phyloP scores from a whole-genome alignment of 1,284 basidiomycete genomes.

The Athelia sp. region DNA sequence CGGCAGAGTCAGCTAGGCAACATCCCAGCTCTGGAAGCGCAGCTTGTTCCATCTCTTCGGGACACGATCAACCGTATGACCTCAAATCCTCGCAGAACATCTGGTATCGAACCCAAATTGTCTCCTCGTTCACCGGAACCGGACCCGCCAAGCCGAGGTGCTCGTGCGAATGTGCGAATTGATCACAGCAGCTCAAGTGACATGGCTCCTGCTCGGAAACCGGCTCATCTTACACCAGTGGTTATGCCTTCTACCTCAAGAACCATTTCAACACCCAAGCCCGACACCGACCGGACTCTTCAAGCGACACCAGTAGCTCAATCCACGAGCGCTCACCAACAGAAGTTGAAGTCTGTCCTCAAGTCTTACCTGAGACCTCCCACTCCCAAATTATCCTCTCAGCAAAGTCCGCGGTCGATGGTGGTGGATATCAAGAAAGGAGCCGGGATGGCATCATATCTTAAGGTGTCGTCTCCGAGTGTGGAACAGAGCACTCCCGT shows the following conservation, averaged over 20 bases:
- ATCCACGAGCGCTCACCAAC: slow-evolving; percentile 16
- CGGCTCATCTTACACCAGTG: background rate
- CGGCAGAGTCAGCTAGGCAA: slow-evolving; percentile 44
- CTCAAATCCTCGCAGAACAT: slow-evolving; percentile 32
- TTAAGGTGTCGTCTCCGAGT: slow-evolving; percentile 2
- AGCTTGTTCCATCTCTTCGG: slow-evolving; percentile 59
- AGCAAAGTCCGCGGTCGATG: background rate
- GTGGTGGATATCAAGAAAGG: background rate
- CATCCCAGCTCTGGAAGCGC: slow-evolving; percentile 53
- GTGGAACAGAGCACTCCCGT: background rate
- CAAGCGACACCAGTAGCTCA: slow-evolving; percentile 6
- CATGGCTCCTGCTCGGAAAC: background rate
- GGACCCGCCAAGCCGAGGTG: background rate
- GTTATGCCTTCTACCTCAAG: background rate
- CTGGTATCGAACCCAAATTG: slow-evolving; percentile 9
- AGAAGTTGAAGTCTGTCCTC: slow-evolving; percentile 22
- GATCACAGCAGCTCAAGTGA: too few relatives aligned
- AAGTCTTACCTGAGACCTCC: slow-evolving; percentile 38
- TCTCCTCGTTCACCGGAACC: slow-evolving; percentile 10
- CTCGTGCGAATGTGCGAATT: background rate
- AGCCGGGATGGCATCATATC: background rate
- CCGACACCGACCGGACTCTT: background rate
- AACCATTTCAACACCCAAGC: background rate
- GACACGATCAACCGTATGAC: slow-evolving; percentile 74
- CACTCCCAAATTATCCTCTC: slow-evolving; percentile 18